Conservation (phyloP, 176 grass and related monocot genomes). For the Thinopyrum elongatum region DNA sequence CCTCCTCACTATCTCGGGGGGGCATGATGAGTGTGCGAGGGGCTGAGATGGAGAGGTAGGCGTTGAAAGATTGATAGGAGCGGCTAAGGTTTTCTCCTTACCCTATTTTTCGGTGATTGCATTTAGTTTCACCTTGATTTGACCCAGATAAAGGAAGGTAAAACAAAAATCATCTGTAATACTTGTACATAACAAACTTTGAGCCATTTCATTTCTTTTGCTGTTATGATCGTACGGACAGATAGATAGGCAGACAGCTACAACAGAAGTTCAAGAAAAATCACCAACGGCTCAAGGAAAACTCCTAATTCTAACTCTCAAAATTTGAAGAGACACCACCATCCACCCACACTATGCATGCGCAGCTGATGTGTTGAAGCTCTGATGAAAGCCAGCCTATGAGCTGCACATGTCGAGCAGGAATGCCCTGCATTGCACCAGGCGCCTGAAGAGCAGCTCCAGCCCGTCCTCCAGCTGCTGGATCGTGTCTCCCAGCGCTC, state of each 20-base stretch:
- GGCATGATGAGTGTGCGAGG: too few relatives aligned
- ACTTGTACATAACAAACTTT: not conserved
- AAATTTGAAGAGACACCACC: conserved; percentile 4
- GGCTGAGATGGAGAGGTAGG: too few relatives aligned
- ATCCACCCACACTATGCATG: not conserved
- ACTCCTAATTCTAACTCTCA: conserved; percentile 14
- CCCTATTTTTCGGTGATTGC: too few relatives aligned
- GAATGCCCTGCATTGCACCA: conserved; percentile 48
- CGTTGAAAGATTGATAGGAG: too few relatives aligned
- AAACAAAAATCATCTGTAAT: not conserved
- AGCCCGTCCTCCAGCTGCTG: conserved; percentile 41
- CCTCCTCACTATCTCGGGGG: too few relatives aligned
- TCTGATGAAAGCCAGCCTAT: not conserved
- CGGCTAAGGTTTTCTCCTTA: too few relatives aligned
- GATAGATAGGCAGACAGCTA: not conserved
- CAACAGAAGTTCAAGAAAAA: not conserved
- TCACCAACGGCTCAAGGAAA: not conserved
- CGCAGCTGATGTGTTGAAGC: not conserved
- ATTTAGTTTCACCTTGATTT: too few relatives aligned
- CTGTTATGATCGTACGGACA: not conserved
- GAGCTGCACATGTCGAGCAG: conserved; percentile 49
- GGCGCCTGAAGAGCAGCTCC: conserved; percentile 40
- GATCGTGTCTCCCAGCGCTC: conserved; percentile 40
- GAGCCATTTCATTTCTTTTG: not conserved
- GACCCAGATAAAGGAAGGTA: not conserved